Evolutionary conservation across 192 early-diverging fungal genomes (phyloP).

Genomic region (Bifiguratus adelaidae): DNA sequence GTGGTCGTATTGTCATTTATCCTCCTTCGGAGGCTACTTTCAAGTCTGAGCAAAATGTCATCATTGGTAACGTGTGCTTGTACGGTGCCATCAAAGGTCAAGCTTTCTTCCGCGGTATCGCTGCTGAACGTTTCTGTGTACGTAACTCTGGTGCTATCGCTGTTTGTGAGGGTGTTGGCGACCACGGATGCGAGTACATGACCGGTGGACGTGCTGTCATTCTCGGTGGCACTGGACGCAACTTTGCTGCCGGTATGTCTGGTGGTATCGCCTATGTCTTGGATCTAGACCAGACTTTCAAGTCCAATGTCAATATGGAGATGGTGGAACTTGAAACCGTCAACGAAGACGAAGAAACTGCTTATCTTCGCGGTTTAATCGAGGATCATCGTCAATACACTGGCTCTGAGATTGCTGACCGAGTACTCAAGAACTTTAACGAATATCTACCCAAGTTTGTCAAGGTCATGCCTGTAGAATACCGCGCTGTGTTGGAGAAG

Average conservation of each 20-base stretch:
- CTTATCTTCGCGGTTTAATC: slow-evolving; percentile 64
- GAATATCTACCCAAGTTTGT: slow-evolving; percentile 69
- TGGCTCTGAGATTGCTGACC: slow-evolving; percentile 65
- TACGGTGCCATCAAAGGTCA: slow-evolving; percentile 93
- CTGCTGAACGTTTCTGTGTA: slow-evolving; percentile 96
- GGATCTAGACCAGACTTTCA: slow-evolving; percentile 55
- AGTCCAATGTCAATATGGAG: slow-evolving; percentile 74
- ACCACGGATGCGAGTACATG: slow-evolving; percentile 99
- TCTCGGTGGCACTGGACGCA: slow-evolving; percentile 81
- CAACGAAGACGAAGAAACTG: slow-evolving; percentile 62
- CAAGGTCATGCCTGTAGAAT: slow-evolving; percentile 92
- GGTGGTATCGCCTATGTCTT: slow-evolving; percentile 95
- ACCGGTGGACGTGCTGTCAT: slow-evolving; percentile 92
- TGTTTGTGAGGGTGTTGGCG: slow-evolving; percentile 93
- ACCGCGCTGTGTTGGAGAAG: slow-evolving; percentile 66
- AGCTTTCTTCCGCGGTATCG: slow-evolving; percentile 87
- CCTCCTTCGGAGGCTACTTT: slow-evolving; percentile 75
- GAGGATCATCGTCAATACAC: slow-evolving; percentile 76
- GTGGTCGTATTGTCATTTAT: slow-evolving; percentile 82
- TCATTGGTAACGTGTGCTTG: slow-evolving; percentile 95
- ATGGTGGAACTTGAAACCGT: slow-evolving; percentile 84
- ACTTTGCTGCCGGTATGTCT: slow-evolving; percentile 99
- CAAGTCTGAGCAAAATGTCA: slow-evolving; percentile 79
- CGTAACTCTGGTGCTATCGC: slow-evolving; percentile 96
- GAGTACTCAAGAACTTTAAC: slow-evolving; percentile 59